These are phyloP conservation scores for Corymbia calophylla DNA, from an alignment of 441 rosid species.

Conservation along the genomic window DNA sequence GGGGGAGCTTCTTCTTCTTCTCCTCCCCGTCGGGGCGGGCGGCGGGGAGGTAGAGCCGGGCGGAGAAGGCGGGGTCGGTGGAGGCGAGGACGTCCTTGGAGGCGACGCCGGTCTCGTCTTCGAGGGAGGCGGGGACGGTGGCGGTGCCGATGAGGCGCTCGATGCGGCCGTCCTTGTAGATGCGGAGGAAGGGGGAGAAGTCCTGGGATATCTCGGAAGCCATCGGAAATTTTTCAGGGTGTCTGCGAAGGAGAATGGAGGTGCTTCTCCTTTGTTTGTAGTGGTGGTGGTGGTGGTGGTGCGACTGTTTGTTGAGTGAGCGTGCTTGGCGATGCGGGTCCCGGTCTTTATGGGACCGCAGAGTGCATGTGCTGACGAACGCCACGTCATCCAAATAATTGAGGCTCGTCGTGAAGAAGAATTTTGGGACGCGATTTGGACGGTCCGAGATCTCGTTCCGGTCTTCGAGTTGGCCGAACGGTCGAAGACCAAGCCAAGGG, in stretches of 20 bases:
- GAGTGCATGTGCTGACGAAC: background rate
- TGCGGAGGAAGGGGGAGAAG: slow-evolving; percentile 19
- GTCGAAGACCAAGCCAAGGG: background rate
- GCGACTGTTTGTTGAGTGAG: background rate
- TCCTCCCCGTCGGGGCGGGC: background rate
- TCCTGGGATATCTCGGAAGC: slow-evolving; percentile 25
- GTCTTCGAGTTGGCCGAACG: background rate
- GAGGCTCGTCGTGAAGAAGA: background rate
- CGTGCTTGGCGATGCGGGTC: background rate
- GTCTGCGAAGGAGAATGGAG: background rate
- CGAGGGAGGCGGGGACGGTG: slow-evolving; percentile 27
- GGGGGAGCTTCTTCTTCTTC: slow-evolving; percentile 31
- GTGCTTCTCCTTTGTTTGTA: background rate
- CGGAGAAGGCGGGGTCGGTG: slow-evolving; percentile 19
- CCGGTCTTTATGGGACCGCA: background rate
- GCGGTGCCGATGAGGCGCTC: slow-evolving; percentile 30
- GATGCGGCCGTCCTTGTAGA: slow-evolving; percentile 34
- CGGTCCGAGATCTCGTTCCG: background rate
- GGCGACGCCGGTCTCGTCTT: slow-evolving; percentile 30
- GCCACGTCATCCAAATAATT: background rate
- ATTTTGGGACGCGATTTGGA: background rate
- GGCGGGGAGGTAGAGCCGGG: slow-evolving; percentile 41
- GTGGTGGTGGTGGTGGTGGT: background rate
- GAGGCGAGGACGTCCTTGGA: slow-evolving; percentile 44
- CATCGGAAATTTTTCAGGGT: background rate